Percentiles rank a stretch among this genome's conserved stretches.
Conservation (phyloP, 495 filamentous ascomycete genomes). For the Apodospora peruviana region DNA sequence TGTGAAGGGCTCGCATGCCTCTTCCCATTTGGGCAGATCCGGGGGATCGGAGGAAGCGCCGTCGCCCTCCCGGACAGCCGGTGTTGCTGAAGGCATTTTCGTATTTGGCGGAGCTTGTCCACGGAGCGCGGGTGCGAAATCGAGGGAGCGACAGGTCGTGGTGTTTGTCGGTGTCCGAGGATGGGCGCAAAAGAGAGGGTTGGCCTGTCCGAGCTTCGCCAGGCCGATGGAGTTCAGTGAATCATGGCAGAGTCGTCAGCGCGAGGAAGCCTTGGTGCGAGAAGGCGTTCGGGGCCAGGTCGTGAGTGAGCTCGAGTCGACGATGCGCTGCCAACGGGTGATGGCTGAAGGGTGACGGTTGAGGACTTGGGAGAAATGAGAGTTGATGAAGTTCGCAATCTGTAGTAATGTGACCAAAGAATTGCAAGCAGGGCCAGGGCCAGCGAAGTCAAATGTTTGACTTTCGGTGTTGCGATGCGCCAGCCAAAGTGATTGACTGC, state of each 20-base stretch:
- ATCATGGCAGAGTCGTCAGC: conserved; percentile 14
- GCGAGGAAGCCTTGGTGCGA: neutral
- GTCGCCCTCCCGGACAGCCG: neutral
- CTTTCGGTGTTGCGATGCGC: too few relatives aligned
- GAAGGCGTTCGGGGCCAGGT: neutral
- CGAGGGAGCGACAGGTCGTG: neutral
- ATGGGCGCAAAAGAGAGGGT: conserved; percentile 1
- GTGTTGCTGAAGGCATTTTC: neutral
- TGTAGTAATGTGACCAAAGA: neutral
- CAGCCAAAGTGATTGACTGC: neutral
- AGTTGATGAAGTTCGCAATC: neutral
- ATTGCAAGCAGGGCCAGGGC: too few relatives aligned
- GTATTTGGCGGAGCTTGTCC: neutral
- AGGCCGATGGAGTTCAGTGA: conserved; percentile 11
- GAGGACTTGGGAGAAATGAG: neutral
- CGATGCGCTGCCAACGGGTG: neutral
- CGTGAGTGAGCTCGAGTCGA: neutral
- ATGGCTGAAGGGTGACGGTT: neutral
- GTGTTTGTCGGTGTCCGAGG: neutral
- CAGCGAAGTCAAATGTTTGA: too few relatives aligned
- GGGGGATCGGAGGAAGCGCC: neutral
- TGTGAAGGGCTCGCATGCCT: conserved; percentile 26
- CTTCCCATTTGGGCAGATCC: neutral
- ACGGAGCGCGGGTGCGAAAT: neutral
- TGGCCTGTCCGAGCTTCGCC: conserved; percentile 12